Conservation (phyloP, 148 eudicot genomes). For the Agrostemma githago region DNA sequence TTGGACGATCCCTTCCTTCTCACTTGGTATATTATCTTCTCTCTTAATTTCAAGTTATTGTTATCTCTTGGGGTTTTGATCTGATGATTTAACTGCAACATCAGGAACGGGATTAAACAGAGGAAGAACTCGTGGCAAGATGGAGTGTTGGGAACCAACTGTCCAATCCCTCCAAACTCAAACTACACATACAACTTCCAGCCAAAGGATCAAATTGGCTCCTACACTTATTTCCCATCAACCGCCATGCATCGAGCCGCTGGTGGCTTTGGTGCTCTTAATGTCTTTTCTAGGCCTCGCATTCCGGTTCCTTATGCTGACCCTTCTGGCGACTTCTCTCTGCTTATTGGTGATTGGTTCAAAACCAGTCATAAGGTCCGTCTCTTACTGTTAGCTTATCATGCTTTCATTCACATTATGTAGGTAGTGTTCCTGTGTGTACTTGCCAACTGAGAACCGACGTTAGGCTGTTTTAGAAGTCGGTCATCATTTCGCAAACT, state of each 20-base stretch:
- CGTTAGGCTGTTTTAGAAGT: background rate
- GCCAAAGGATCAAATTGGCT: conserved; percentile 92
- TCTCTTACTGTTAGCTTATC: no score
- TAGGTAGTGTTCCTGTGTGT: background rate
- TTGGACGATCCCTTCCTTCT: conserved; percentile 77
- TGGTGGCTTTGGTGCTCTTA: conserved; percentile 90
- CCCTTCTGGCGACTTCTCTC: conserved; percentile 70
- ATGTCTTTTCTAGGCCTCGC: conserved; percentile 69
- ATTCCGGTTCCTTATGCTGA: conserved; percentile 72
- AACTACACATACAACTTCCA: conserved; percentile 89
- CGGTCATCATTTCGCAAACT: no score
- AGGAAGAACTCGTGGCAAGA: conserved; percentile 99
- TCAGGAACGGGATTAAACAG: conserved; percentile 96
- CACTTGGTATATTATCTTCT: conserved; percentile 67
- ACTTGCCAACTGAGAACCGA: background rate
- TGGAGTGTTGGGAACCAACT: conserved; percentile 93
- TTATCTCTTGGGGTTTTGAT: background rate
- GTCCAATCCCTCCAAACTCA: conserved; percentile 71
- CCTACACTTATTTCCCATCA: conserved; percentile 87
- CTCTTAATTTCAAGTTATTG: background rate
- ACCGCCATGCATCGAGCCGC: conserved; percentile 73
- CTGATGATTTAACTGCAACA: background rate
- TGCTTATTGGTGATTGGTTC: conserved; percentile 90
- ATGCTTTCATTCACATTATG: no score
- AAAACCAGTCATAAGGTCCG: conserved; percentile 67